Evolutionary conservation across 495 filamentous ascomycete species (phyloP), one percentile per base, ranked within the genome.

Genomic region (Trichoderma virens): DNA sequence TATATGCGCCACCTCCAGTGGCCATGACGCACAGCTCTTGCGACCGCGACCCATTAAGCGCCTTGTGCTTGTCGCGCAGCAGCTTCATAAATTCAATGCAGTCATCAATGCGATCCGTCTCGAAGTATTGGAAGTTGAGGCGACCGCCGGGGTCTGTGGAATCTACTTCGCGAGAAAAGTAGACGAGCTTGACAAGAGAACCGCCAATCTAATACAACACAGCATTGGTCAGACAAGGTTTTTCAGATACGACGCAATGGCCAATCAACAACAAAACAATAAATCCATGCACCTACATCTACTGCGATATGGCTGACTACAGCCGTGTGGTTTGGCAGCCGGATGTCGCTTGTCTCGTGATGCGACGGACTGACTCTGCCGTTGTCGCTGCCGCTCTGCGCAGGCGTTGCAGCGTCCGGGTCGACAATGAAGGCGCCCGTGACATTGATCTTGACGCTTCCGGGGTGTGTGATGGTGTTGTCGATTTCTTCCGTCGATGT

Each of bases 341-440:
- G 84, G 69, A 98, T 98, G 71, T 97, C 93, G 68, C 88, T 89
- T 30, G 89, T 91, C 70, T 92, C 90, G 70, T 93, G 87, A 65
- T 88, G 83, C 32, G 83, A 84, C 35, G 74, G 75, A 20, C 74
- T 75, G 5, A 70, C 73, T 41, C 75, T 78, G 45, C 78, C 78
- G 23, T 86, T 86, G 63, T 87, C 83, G 76, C 70, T 76, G 60
- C 79, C 82, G 20, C 14, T 18, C 27, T 25, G 39, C 13, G 62
- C 43, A 28, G 83, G 83, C 43, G 75, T 77, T 59, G 70, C 65
- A 25, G 70, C 65, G 60, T 91, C 88, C 65, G 92, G 86, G 70
- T 97, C 91, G 66, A 94, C 92, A 64, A 98, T 98, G 72, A 96
- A 97, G 16, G 94, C 94, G 70, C 93, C 94, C 69, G 89, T 85